Evolutionary conservation across 805 yeast genomes (phyloP).

Genomic region (Saccharomycopsis javanensis): DNA sequence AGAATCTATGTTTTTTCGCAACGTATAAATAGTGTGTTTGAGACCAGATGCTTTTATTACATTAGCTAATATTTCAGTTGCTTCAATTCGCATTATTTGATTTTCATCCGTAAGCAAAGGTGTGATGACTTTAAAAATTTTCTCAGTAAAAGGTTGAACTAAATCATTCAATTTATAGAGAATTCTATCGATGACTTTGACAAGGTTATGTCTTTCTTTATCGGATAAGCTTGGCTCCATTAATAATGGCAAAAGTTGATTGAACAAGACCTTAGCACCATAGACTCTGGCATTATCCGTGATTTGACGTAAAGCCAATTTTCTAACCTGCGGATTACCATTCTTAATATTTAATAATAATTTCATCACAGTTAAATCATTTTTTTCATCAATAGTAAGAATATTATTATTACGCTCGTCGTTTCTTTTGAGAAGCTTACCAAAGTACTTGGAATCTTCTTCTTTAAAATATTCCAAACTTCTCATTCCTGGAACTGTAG

Average conservation of each 20-base stretch:
- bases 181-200: slow-evolving; percentile 65
- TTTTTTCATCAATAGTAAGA: slow-evolving; percentile 41
- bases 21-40: slow-evolving; percentile 62
- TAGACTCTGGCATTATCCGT: slow-evolving; percentile 52
- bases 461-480: slow-evolving; percentile 63
- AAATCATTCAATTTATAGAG: slow-evolving; percentile 54
- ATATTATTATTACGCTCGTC: slow-evolving; percentile 22
- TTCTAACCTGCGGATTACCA: slow-evolving; percentile 62
- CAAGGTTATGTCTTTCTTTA: slow-evolving; percentile 72
- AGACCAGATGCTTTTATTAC: slow-evolving; percentile 77
- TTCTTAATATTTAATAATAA: slow-evolving; percentile 65
- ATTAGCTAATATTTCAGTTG: slow-evolving; percentile 66
- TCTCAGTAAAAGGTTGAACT: slow-evolving; percentile 64
- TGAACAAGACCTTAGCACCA: slow-evolving; percentile 64
- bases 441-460: slow-evolving; percentile 64
- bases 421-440: slow-evolving; percentile 37
- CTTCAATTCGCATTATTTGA: slow-evolving; percentile 61
- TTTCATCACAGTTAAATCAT: slow-evolving; percentile 51
- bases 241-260: slow-evolving; percentile 65
- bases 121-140: slow-evolving; percentile 61
- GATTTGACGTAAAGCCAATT: slow-evolving; percentile 54
- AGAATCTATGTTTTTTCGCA: slow-evolving; percentile 77
- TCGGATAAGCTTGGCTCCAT: slow-evolving; percentile 66
- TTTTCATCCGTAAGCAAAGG: slow-evolving; percentile 80
- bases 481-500: slow-evolving; percentile 53